phyloP scores from a whole-genome alignment of 1,284 basidiomycete genomes.

The Peniophora sp. region DNA sequence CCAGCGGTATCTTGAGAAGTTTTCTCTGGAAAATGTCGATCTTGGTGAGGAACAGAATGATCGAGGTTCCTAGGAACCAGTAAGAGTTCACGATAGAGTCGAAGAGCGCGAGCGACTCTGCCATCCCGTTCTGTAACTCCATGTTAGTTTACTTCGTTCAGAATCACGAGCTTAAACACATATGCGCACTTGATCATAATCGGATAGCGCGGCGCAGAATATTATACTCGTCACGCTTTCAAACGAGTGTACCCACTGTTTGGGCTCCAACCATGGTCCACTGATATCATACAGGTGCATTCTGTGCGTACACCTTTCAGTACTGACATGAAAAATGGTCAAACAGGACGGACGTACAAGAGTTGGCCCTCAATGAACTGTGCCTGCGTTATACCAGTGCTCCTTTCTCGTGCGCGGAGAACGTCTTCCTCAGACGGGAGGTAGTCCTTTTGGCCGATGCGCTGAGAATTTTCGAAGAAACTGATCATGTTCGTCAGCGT shows the following conservation, averaged over 20 bases:
- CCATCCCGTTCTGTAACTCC: slow-evolving; percentile 80
- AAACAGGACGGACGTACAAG: slow-evolving; percentile 34
- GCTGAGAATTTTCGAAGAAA: not conserved
- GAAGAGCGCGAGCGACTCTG: slow-evolving; percentile 88
- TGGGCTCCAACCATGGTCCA: slow-evolving; percentile 87
- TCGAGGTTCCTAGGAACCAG: slow-evolving; percentile 92
- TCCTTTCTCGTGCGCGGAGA: slow-evolving; percentile 83
- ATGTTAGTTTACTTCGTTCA: not conserved
- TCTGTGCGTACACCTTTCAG: slow-evolving; percentile 39
- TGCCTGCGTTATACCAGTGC: slow-evolving; percentile 90
- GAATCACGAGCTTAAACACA: not conserved
- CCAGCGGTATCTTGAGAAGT: slow-evolving; percentile 80
- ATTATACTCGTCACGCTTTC: slow-evolving; percentile 94
- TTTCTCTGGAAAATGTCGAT: slow-evolving; percentile 95
- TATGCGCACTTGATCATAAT: slow-evolving; percentile 79
- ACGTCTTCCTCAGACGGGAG: slow-evolving; percentile 50
- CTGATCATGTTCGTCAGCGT: not conserved
- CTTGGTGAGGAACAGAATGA: slow-evolving; percentile 94
- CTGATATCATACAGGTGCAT: slow-evolving; percentile 95
- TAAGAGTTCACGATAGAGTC: slow-evolving; percentile 96
- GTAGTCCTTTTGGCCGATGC: not conserved
- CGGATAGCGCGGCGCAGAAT: slow-evolving; percentile 89
- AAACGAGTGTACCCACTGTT: slow-evolving; percentile 95
- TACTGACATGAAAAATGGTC: not conserved
- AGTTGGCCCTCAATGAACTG: slow-evolving; percentile 64